These are phyloP conservation scores for Microcyclospora tardicrescens DNA, from an alignment of 2,329 filamentous ascomycete species.

Conservation along the genomic window DNA sequence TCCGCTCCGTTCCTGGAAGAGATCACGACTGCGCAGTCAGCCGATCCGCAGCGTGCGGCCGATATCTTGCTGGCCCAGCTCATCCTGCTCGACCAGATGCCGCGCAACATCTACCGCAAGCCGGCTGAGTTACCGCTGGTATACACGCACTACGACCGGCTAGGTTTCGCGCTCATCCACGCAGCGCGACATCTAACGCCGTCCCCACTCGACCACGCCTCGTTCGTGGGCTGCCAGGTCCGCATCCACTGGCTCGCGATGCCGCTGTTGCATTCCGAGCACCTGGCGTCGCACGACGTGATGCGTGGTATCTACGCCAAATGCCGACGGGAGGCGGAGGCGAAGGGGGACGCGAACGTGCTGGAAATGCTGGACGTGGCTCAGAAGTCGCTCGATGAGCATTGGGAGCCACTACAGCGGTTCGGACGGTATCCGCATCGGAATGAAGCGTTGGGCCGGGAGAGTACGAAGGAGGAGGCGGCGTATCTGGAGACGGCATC, in stretches of 20 bases:
- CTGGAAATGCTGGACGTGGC: constrained; percentile 19
- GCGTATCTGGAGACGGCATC: constrained; percentile 36
- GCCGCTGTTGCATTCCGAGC: constrained; percentile 48
- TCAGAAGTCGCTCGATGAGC: constrained; percentile 31
- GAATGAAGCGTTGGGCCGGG: constrained; percentile 39
- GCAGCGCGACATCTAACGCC: constrained; percentile 11
- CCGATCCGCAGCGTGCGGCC: constrained; percentile 16
- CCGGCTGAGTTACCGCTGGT: constrained; percentile 29
- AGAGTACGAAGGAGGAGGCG: constrained; percentile 37
- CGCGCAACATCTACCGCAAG: constrained; percentile 48
- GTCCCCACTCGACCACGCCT: constrained; percentile 4
- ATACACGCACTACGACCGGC: constrained; percentile 44
- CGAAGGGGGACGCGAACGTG: constrained; percentile 17
- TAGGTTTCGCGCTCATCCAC: constrained; percentile 31
- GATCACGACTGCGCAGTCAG: constrained; percentile 14
- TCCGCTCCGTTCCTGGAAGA: constrained; percentile 27
- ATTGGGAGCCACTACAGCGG: constrained; percentile 37
- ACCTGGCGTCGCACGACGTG: constrained; percentile 32
- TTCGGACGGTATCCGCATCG: constrained; percentile 50
- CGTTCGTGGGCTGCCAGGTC: constrained; percentile 8
- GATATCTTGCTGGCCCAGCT: constrained; percentile 37
- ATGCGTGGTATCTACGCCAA: constrained; percentile 22
- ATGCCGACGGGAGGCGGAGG: constrained; percentile 23
- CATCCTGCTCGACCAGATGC: constrained; percentile 50
- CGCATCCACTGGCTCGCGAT: constrained; percentile 46